Evolutionary conservation across 805 yeast genomes (phyloP).

Genomic region (Metschnikowia similis): DNA sequence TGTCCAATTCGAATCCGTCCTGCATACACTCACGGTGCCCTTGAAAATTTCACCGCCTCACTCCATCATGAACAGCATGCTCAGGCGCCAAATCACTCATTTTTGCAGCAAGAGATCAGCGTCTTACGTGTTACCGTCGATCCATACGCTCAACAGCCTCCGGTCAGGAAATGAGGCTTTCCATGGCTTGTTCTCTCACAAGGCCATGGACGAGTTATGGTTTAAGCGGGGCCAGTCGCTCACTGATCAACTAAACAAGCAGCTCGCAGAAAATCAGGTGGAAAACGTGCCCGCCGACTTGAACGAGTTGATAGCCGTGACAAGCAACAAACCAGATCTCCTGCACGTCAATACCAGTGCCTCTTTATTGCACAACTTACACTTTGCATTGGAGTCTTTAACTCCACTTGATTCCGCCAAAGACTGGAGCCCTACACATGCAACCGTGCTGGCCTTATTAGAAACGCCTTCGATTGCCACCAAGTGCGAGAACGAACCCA

Average conservation of each 20-base stretch:
- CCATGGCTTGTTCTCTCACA: slow-evolving; percentile 45
- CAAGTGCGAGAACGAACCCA: slow-evolving; percentile 31
- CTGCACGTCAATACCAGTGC: slow-evolving; percentile 43
- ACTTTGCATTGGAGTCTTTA: slow-evolving; percentile 45
- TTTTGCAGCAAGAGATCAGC: slow-evolving; percentile 14
- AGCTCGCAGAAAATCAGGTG: slow-evolving; percentile 25
- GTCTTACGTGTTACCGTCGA: slow-evolving; percentile 33
- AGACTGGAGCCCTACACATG: slow-evolving; percentile 13
- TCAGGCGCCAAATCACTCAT: slow-evolving; percentile 3
- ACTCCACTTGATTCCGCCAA: slow-evolving; percentile 21
- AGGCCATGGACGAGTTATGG: slow-evolving; percentile 51
- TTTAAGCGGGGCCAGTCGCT: slow-evolving; percentile 38
- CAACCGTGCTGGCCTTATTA: slow-evolving; percentile 33
- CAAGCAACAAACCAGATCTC: slow-evolving; percentile 44
- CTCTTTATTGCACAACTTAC: slow-evolving; percentile 45
- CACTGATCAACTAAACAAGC: slow-evolving; percentile 38
- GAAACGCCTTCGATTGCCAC: slow-evolving; percentile 39
- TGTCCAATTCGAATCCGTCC: not conserved
- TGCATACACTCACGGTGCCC: not conserved
- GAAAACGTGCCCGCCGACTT: slow-evolving; percentile 24
- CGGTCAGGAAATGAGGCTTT: slow-evolving; percentile 33
- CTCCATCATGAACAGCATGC: slow-evolving; percentile 1
- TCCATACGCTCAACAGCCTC: slow-evolving; percentile 28
- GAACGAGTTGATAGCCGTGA: slow-evolving; percentile 34
- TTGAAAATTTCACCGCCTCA: not conserved